Conservation (phyloP, 2,329 filamentous ascomycete species). For the Sporothrix inflata region DNA sequence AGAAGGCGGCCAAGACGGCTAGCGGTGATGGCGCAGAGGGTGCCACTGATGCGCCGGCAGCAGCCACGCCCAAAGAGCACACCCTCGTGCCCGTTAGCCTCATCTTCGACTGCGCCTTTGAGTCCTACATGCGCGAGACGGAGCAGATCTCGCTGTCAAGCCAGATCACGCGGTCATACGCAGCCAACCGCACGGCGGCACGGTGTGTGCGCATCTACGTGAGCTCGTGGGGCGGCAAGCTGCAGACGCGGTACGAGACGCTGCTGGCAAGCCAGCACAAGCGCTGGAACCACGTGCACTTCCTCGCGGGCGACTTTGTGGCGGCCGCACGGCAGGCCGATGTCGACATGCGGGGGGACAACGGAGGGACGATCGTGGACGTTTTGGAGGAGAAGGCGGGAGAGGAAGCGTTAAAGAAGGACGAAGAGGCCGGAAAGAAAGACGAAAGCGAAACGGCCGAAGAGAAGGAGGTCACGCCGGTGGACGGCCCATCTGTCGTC, state of each 20-base stretch:
- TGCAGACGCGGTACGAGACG: slow-evolving; percentile 76
- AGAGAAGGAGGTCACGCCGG: slow-evolving; percentile 30
- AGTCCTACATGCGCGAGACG: slow-evolving; percentile 83
- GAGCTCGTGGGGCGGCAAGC: slow-evolving; percentile 74
- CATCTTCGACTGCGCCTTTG: slow-evolving; percentile 89
- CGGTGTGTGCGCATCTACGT: slow-evolving; percentile 75
- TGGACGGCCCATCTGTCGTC: slow-evolving; percentile 59
- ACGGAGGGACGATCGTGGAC: slow-evolving; percentile 62
- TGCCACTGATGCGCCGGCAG: slow-evolving; percentile 35
- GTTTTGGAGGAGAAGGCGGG: slow-evolving; percentile 49
- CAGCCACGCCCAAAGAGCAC: slow-evolving; percentile 35
- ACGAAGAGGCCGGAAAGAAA: neutral
- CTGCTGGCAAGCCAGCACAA: slow-evolving; percentile 71
- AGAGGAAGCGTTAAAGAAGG: neutral
- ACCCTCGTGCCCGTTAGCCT: slow-evolving; percentile 68
- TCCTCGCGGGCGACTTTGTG: slow-evolving; percentile 75
- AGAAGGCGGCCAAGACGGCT: slow-evolving; percentile 54
- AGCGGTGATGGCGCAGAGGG: slow-evolving; percentile 51
- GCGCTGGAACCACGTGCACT: slow-evolving; percentile 77
- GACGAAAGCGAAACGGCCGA: slow-evolving; percentile 31
- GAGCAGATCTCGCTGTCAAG: slow-evolving; percentile 81
- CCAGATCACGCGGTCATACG: slow-evolving; percentile 87
- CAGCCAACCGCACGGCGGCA: slow-evolving; percentile 73
- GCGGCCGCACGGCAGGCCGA: slow-evolving; percentile 68
- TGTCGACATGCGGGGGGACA: slow-evolving; percentile 63